Evolutionary conservation across 768 basidiomycete species (phyloP), one percentile per base, ranked within the genome.

Genomic region (Postia placenta): DNA sequence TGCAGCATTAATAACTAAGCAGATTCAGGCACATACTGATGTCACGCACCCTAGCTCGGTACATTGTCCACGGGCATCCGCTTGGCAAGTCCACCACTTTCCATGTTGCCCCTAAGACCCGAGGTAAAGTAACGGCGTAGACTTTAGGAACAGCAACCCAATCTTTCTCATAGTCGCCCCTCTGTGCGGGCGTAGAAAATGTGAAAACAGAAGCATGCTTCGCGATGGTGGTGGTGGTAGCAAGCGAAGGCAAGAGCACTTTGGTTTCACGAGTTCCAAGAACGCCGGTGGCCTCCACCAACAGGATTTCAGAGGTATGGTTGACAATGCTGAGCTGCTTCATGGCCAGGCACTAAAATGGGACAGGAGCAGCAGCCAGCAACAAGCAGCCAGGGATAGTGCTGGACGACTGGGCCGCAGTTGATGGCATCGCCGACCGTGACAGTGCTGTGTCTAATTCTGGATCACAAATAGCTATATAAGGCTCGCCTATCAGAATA

Each of bases 51-150:
- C 71, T 70, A 53, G 68, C 71, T 39, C 72, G 67, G 57, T 80
- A 87, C 22, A 86, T 57, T 30, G 69, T 63, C 83, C 83, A 87
- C 2, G 77, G 76, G 55, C 71, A 79, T 36, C 68, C 68, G 11
- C 70, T 66, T 7, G 68, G 65, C 6, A 74, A 63, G 1, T 58
- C 40, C 11, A 83, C 56, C 23, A 63, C 60, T 53, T 72, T 67
- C 79, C 80, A 83, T n/a, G 61, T 67, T 14, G 72, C 68, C 1
- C 67, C 57, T 20, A 55, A 52, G 37, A 50, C 42, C 56, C 62
- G 51, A 25, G 59, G 43, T 3, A 64, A 51, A 19, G 51, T 50
- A 33, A 69, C 44, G 48, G 49, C 38, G 20, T 60, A 59, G 11
- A 50, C 49, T 33, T 42, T 42, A 12, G 58, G 20, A 4, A 19